Evolutionary conservation across 192 early-diverging fungal species (phyloP).

Genomic region (Gaertneriomyces sp.): DNA sequence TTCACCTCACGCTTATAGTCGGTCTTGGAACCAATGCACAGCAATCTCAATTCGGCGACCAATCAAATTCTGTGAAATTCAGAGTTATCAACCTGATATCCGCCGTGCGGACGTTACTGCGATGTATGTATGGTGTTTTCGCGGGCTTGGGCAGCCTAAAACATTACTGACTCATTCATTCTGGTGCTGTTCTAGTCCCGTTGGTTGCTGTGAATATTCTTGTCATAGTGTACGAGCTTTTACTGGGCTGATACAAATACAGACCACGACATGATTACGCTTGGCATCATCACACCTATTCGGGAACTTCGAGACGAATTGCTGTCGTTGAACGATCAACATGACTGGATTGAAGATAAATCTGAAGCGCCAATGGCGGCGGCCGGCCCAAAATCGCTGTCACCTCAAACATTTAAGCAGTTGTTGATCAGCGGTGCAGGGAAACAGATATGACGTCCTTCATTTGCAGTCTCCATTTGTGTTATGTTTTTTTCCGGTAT

Average conservation of each 20-base stretch:
- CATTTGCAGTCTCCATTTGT: not conserved
- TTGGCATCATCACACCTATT: too few species aligned
- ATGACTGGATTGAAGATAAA: too few species aligned
- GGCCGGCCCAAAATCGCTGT: too few species aligned
- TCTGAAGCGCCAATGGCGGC: too few species aligned
- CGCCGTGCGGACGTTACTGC: conserved; percentile 81
- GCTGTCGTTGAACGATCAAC: too few species aligned
- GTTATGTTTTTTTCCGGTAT: not conserved
- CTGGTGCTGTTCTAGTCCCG: conserved; percentile 53
- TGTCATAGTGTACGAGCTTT: conserved; percentile 76
- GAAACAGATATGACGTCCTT: too few species aligned
- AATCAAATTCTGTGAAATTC: conserved; percentile 68
- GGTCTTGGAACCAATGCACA: conserved; percentile 60
- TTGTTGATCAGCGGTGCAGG: too few species aligned
- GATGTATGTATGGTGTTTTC: conserved; percentile 55
- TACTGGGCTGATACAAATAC: conserved; percentile 62
- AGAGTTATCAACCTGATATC: conserved; percentile 85
- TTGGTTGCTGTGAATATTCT: conserved; percentile 75
- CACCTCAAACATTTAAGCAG: too few species aligned
- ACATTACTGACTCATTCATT: not conserved
- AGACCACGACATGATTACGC: not conserved
- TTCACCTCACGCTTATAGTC: conserved; percentile 41
- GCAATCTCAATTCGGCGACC: conserved; percentile 59
- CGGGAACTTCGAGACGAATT: too few species aligned
- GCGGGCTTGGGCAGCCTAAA: conserved; percentile 1